phyloP scores from a whole-genome alignment of 345 rosid genomes.

The Pugionium cornutum region DNA sequence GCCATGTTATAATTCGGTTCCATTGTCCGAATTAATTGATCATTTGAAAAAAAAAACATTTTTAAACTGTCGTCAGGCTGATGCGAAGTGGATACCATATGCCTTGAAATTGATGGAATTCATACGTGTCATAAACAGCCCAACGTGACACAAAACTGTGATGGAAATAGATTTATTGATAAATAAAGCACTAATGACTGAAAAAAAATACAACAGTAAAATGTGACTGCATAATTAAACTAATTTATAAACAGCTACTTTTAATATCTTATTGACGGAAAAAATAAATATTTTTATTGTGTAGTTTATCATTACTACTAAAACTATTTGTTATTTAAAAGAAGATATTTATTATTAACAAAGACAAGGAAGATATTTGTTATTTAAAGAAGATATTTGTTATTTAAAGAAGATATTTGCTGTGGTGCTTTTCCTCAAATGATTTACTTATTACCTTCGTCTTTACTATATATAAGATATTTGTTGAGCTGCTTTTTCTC shows the following conservation, averaged over 20 bases:
- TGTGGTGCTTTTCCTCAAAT: not conserved
- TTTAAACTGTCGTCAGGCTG: not conserved
- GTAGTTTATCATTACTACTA: no score
- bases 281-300: no score
- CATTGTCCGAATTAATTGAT: conserved; percentile 26
- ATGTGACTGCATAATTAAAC: not conserved
- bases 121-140: conserved; percentile 19
- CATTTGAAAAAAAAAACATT: not conserved
- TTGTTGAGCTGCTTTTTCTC: conserved; percentile 3
- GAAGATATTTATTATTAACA: not conserved
- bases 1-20: conserved; percentile 25
- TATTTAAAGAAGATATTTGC: not conserved
- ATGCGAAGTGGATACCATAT: conserved; percentile 8
- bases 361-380: not conserved
- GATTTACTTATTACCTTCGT: not conserved
- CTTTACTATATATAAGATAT: conserved; percentile 2
- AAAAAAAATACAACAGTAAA: not conserved
- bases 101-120: not conserved
- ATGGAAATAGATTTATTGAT: not conserved
- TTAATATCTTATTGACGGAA: no score
- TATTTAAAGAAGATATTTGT: not conserved
- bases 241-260: no score
- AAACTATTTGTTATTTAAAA: no score
- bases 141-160: conserved; percentile 17
- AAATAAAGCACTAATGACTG: not conserved